Evolutionary conservation across 108 stramenopile species (phyloP), one percentile per base, ranked within the genome.

Genomic region (Parietichytrium sp.): DNA sequence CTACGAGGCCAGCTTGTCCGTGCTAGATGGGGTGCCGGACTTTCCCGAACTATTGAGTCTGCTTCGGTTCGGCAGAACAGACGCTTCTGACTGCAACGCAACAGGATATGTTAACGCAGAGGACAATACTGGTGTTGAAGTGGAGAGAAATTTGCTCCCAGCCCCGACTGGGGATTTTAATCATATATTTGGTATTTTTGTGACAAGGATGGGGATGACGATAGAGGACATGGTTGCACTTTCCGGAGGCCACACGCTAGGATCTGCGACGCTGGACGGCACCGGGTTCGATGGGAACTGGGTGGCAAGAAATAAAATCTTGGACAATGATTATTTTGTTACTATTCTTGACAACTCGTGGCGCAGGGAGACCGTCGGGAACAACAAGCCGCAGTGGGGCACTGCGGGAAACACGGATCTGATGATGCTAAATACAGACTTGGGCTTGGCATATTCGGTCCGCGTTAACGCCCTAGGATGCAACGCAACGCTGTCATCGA

Each of bases 131-230:
- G 33, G 29, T 10, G 0, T 2, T 33, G 45, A 42, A 2, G 42
- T 25, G 6, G 61, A 72, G 61, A 45, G 16, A 16, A 42, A 27
- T 20, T 42, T 33, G 29, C 61, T 72, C 0, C 61, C 61, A 20
- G 25, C 45, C 42, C 38, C 61, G 0, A 72, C 36, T 42, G 61
- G 61, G 6, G 61, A 72, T 20, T 72, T 72, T 2, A 42, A 33
- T 23, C 61, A 72, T 27, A 72, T 72, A 45, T 72, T 72, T 20
- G 61, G 61, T 6, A 72, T 72, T 10, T 72, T 72, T 72, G 61
- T 72, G 8, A 72, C 61, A 42, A 33, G 61, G 23, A 72, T 72
- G 61, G 61, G 61, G 38, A 7, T 72, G 15, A 25, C 29, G 12
- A 33, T 72, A 42, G 38, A 42, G 6, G 61, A 72, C 15, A 33